Conservation (phyloP, 345 rosid genomes). For the Eutrema heterophyllum region DNA sequence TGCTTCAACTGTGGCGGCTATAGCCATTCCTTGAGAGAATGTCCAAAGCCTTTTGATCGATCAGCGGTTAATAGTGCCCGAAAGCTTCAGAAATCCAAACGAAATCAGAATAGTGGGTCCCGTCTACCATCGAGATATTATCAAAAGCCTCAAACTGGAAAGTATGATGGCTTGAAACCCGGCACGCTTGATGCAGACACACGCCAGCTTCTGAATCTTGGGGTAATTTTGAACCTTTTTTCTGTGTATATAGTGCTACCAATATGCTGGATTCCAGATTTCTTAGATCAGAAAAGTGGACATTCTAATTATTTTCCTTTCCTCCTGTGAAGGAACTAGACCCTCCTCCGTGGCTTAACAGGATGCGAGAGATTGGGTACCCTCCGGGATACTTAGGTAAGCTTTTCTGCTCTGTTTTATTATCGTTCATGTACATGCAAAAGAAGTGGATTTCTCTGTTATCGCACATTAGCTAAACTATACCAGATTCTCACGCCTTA, state of each 20-base stretch:
- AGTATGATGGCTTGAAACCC: constrained; percentile 81
- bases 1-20: constrained; percentile 97
- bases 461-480: background rate
- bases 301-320: background rate
- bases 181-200: constrained; percentile 85
- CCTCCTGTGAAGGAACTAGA: constrained; percentile 69
- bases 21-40: constrained; percentile 79
- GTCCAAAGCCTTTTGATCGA: constrained; percentile 82
- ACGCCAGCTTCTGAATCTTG: constrained; percentile 67
- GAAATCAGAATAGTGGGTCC: constrained; percentile 53
- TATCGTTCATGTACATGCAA: background rate
- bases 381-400: constrained; percentile 97
- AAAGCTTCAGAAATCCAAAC: constrained; percentile 62
- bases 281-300: background rate
- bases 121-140: constrained; percentile 70
- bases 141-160: constrained; percentile 65
- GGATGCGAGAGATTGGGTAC: constrained; percentile 98
- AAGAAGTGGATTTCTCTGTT: background rate
- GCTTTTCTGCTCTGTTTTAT: background rate
- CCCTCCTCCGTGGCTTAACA: constrained; percentile 97
- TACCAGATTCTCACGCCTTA: background rate
- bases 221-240: constrained; percentile 46
- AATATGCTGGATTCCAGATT: background rate
- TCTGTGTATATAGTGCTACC: background rate
- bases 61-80: constrained; percentile 83